phyloP scores from a whole-genome alignment of 768 basidiomycete species.

The Xerocomellus dryophilus region DNA sequence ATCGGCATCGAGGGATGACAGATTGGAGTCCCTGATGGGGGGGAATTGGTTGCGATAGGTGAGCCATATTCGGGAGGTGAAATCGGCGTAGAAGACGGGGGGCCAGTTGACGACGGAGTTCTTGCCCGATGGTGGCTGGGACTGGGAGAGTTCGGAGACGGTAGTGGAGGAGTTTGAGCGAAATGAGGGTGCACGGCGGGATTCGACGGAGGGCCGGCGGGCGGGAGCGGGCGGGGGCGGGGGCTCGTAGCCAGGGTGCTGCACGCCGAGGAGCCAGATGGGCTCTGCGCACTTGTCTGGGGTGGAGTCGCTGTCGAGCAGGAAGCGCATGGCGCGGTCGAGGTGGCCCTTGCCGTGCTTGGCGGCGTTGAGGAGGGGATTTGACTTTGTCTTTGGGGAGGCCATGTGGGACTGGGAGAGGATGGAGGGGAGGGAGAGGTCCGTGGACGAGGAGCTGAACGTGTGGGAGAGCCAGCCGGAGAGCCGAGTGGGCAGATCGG shows the following conservation, averaged over 20 bases:
- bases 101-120: constrained; percentile 58
- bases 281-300: constrained; percentile 79
- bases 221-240: constrained; percentile 27
- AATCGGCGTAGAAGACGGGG: constrained; percentile 82
- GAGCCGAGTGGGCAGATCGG: constrained; percentile 71
- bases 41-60: constrained; percentile 88
- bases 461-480: constrained; percentile 82
- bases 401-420: constrained; percentile 47
- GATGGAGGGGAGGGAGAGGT: constrained; percentile 63
- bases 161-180: constrained; percentile 42
- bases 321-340: constrained; percentile 82
- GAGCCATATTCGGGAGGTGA: constrained; percentile 83
- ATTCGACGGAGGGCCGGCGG: constrained; percentile 41
- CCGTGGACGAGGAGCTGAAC: constrained; percentile 67
- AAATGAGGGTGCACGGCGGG: constrained; percentile 41
- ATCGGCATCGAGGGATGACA: constrained; percentile 42
- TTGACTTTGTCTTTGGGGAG: constrained; percentile 44
- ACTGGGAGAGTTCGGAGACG: constrained; percentile 36
- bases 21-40: constrained; percentile 67
- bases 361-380: constrained; percentile 62
- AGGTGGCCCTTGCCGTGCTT: constrained; percentile 73
- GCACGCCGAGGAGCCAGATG: constrained; percentile 88
- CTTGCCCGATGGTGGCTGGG: constrained; percentile 33
- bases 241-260: constrained; percentile 71
- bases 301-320: constrained; percentile 86